Percentiles rank a stretch among this genome's conserved stretches.
phyloP scores from a whole-genome alignment of 2,329 filamentous ascomycete genomes.

The Alternaria arborescens region DNA sequence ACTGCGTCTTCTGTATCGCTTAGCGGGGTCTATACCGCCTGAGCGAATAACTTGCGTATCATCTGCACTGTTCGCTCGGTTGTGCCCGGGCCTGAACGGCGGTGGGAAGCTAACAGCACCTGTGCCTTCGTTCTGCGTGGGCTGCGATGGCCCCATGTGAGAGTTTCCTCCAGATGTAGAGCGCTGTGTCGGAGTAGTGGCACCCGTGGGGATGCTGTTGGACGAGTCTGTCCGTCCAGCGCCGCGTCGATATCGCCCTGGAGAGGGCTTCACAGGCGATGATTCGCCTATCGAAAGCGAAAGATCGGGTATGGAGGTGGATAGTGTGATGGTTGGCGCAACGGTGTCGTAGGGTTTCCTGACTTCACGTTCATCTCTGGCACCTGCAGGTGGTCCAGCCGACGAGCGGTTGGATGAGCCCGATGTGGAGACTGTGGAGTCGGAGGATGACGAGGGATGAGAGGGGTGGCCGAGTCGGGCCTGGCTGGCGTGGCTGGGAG shows the following conservation, averaged over 20 bases:
- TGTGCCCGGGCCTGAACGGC: constrained; percentile 57
- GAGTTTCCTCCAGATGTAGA: constrained; percentile 50
- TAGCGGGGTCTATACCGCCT: constrained; percentile 70
- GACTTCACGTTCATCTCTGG: constrained; percentile 61
- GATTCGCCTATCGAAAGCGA: constrained; percentile 65
- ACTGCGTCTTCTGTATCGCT: constrained; percentile 82
- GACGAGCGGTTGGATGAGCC: constrained; percentile 60
- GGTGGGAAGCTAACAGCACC: constrained; percentile 49
- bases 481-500: constrained; percentile 30
- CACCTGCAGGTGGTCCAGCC: constrained; percentile 41
- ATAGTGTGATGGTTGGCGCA: constrained; percentile 60
- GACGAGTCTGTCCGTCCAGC: constrained; percentile 64
- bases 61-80: constrained; percentile 70
- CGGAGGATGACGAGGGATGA: constrained; percentile 53
- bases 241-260: constrained; percentile 83
- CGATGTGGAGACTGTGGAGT: constrained; percentile 58
- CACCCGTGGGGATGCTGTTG: constrained; percentile 41
- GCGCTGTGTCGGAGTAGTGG: constrained; percentile 45
- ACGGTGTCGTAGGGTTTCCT: constrained; percentile 49
- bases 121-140: constrained; percentile 64
- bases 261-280: constrained; percentile 72
- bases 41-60: constrained; percentile 72
- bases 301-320: constrained; percentile 63
- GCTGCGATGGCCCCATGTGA: constrained; percentile 61
- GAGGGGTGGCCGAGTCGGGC: constrained; percentile 47